Evolutionary conservation across 2,329 filamentous ascomycete genomes (phyloP).

Genomic region (Colletotrichum lindemuthianum): DNA sequence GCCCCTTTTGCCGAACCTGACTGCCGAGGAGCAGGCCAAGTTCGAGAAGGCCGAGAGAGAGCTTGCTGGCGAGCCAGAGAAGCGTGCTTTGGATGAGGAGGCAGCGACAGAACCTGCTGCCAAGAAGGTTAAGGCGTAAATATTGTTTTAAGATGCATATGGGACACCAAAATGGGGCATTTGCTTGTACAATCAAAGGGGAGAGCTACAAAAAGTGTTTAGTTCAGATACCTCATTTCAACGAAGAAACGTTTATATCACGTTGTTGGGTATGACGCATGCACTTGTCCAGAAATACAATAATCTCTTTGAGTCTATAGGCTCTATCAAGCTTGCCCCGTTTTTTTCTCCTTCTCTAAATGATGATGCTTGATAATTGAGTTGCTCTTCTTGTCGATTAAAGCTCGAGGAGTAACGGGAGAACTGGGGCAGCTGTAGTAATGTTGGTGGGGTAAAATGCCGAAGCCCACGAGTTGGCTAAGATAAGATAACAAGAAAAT

Average conservation of each 20-base stretch:
- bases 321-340: no score
- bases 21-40: constrained; percentile 36
- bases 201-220: constrained; percentile 36
- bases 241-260: constrained; percentile 35
- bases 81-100: constrained; percentile 36
- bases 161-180: constrained; percentile 36
- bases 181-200: constrained; percentile 34
- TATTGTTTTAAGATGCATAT: constrained; percentile 29
- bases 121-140: constrained; percentile 37
- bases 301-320: no score
- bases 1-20: constrained; percentile 35
- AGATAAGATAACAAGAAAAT: constrained; percentile 38
- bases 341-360: no score
- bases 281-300: background rate
- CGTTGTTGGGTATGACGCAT: background rate
- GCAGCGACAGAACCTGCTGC: constrained; percentile 32
- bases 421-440: no score
- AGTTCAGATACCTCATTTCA: constrained; percentile 36
- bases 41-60: constrained; percentile 37
- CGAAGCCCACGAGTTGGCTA: background rate
- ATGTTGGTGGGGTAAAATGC: constrained; percentile 9
- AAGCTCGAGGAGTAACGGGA: background rate
- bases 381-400: background rate
- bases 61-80: constrained; percentile 35
- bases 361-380: no score